phyloP scores from a whole-genome alignment of 202 grass and related monocot genomes.

The Alloteropsis angusta region DNA sequence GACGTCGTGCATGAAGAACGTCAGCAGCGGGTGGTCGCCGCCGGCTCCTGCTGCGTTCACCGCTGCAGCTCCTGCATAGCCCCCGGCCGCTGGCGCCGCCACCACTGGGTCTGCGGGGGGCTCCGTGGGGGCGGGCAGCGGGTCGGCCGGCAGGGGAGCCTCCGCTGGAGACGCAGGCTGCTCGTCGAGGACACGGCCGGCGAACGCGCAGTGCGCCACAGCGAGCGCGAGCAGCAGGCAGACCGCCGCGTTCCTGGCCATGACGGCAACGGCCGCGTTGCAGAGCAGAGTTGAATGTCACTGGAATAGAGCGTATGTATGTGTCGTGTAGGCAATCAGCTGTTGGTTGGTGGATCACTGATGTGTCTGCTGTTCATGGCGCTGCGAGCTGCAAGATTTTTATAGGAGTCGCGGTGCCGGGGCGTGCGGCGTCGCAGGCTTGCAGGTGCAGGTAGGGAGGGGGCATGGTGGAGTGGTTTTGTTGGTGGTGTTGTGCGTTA shows the following conservation, averaged over 20 bases:
- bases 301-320: no score
- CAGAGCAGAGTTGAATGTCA: not conserved
- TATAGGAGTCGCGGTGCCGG: not conserved
- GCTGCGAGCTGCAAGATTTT: slow-evolving; percentile 13
- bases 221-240: slow-evolving; percentile 31
- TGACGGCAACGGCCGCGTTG: not conserved
- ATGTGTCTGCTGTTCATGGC: not conserved
- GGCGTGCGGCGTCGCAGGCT: not conserved
- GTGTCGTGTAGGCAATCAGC: not conserved
- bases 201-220: not conserved
- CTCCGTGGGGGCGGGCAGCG: slow-evolving; percentile 31
- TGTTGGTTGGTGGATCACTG: not conserved
- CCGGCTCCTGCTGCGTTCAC: not conserved
- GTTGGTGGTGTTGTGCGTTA: slow-evolving; percentile 4
- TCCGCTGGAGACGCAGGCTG: slow-evolving; percentile 18
- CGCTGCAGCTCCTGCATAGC: not conserved
- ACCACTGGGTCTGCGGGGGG: slow-evolving; percentile 27
- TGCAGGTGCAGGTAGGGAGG: slow-evolving; percentile 41
- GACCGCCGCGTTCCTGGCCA: slow-evolving; percentile 20
- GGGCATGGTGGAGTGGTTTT: no score
- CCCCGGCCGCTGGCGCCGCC: not conserved
- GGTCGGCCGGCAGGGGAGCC: slow-evolving; percentile 36
- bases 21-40: slow-evolving; percentile 30
- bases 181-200: slow-evolving; percentile 46
- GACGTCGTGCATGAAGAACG: slow-evolving; percentile 84